phyloP scores from a whole-genome alignment of 352 stramenopile species.

The Phytophthora lateralis region DNA sequence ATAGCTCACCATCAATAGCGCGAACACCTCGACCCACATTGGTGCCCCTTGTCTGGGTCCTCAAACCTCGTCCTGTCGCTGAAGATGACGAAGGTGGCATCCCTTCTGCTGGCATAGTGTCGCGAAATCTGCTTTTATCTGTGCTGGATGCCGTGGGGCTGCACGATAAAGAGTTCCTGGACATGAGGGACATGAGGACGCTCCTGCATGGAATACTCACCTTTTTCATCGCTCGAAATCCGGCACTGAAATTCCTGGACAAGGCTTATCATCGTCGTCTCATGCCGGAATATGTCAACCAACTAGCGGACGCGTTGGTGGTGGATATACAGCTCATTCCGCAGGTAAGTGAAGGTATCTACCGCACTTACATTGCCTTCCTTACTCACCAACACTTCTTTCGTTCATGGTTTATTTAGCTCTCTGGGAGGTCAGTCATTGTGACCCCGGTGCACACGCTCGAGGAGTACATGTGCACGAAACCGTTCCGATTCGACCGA shows the following conservation, averaged over 20 bases:
- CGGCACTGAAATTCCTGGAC: slow-evolving; percentile 58
- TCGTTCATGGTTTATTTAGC: slow-evolving; percentile 12
- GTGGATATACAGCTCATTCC: slow-evolving; percentile 54
- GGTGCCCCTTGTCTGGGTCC: slow-evolving; percentile 31
- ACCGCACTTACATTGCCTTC: neutral
- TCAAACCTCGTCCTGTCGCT: slow-evolving; percentile 19
- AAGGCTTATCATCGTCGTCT: slow-evolving; percentile 63
- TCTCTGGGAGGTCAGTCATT: slow-evolving; percentile 27
- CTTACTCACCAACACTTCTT: slow-evolving; percentile 6
- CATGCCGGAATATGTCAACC: slow-evolving; percentile 52
- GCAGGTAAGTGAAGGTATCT: slow-evolving; percentile 30
- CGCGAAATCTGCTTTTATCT: slow-evolving; percentile 47
- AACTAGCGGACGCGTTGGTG: slow-evolving; percentile 49
- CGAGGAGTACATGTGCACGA: slow-evolving; percentile 57
- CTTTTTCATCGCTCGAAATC: slow-evolving; percentile 60
- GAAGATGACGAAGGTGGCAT: slow-evolving; percentile 10
- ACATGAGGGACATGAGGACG: slow-evolving; percentile 47
- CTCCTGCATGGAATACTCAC: slow-evolving; percentile 60
- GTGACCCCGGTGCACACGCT: slow-evolving; percentile 53
- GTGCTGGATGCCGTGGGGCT: slow-evolving; percentile 45
- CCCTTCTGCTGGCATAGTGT: slow-evolving; percentile 27
- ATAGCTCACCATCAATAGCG: neutral
- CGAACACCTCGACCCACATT: slow-evolving; percentile 25
- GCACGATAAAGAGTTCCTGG: slow-evolving; percentile 48
- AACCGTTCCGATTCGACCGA: slow-evolving; percentile 53